phyloP scores from a whole-genome alignment of 352 stramenopile genomes.

The Phytopythium delawarense region DNA sequence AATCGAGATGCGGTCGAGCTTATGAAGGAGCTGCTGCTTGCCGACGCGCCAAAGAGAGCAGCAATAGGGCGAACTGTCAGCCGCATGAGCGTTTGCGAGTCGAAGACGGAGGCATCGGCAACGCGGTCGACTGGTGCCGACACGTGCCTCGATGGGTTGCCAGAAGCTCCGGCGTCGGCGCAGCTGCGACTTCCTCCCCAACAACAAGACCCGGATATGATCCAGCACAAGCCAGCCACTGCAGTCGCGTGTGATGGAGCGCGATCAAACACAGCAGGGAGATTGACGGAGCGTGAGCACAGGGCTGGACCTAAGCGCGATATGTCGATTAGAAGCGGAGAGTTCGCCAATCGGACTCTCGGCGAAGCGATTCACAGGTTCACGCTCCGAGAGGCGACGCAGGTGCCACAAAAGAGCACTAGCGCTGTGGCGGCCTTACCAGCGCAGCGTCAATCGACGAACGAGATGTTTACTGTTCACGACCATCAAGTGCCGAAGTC shows the following conservation, averaged over 20 bases:
- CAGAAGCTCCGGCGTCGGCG: not conserved
- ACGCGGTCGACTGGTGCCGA: not conserved
- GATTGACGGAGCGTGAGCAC: not conserved
- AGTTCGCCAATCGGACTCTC: slow-evolving; percentile 69
- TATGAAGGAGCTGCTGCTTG: slow-evolving; percentile 49
- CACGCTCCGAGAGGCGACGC: slow-evolving; percentile 28
- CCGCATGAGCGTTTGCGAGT: not conserved
- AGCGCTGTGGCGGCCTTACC: not conserved
- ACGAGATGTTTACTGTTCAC: not conserved
- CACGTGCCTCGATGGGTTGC: not conserved
- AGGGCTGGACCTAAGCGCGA: not conserved
- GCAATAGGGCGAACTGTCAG: not conserved
- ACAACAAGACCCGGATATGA: slow-evolving; percentile 41
- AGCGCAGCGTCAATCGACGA: not conserved
- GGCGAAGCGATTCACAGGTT: slow-evolving; percentile 55
- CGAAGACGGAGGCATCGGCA: not conserved
- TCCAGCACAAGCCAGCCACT: not conserved
- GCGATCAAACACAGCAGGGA: not conserved
- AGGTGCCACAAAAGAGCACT: not conserved
- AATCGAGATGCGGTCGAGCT: slow-evolving; percentile 35
- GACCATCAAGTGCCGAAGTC: not conserved
- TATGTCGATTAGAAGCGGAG: slow-evolving; percentile 29
- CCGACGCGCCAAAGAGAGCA: slow-evolving; percentile 20
- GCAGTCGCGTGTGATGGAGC: too few species aligned
- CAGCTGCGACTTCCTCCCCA: slow-evolving; percentile 41